Evolutionary conservation across 1,284 basidiomycete species (phyloP), one percentile per base, ranked within the genome.

Genomic region (Cryptococcus sp.): DNA sequence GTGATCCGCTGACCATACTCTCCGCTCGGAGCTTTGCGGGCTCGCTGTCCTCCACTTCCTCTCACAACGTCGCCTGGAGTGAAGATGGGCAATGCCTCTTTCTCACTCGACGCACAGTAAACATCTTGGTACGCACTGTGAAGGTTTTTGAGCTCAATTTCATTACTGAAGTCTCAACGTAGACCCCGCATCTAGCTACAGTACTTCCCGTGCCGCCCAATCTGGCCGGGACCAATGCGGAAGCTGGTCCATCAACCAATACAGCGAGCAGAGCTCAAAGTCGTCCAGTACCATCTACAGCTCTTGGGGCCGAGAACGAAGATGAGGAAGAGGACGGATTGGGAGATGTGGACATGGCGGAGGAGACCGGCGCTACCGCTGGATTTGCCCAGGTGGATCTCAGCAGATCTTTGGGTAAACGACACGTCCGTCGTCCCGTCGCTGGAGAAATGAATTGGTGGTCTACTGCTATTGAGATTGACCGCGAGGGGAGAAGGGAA

Each of bases 11-110:
- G 0, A 64, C 61, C 11, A 39, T 69, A 4, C 58, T 69, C 5
- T 47, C 56, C 6, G 50, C 65, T 3, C 22, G 54, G 22, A 46
- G 42, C 1, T 51, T 63, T 5, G 39, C 46, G 3, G 65, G 64
- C 4, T 50, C 61, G 5, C 41, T 61, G 13, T 55, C 59, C n/a
- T 62, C 65, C 3, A 54, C 63, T 1, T 42, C 42, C 4, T 51
- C 55, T 16, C 55, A 61, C 25, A 68, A 67, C 52, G 48, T 75
- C 1, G 40, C 65, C 11, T 78, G 74, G 73, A 75, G 55, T 50
- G 62, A 66, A 39, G 76, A 78, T 58, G 76, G 74, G 1, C 76
- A 78, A 60, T 74, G 70, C 50, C 50, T 70, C 5, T 58, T 73
- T 23, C 27, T 72, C 4, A 68, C 64, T 22, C 53, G 62, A 5